A percentile compares a stretch with the other conserved stretches of the same genome.
phyloP scores from a whole-genome alignment of 495 filamentous ascomycete genomes.

The Talaromyces stipitatus region DNA sequence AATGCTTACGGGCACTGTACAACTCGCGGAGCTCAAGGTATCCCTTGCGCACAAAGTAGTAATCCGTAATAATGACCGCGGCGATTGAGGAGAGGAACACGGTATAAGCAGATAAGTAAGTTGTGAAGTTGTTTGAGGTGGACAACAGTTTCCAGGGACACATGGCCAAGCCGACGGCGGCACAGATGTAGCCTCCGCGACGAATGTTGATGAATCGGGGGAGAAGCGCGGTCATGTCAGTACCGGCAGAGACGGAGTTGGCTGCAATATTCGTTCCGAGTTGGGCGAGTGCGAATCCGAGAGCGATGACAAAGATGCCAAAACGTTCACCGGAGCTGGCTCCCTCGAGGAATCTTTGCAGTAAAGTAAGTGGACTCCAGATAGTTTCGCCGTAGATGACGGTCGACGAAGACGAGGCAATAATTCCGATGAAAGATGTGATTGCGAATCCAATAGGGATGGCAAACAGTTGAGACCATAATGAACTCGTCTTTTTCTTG shows the following conservation, averaged over 20 bases:
- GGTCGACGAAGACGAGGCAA: slow-evolving; percentile 77
- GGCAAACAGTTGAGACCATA: slow-evolving; percentile 86
- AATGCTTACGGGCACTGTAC: slow-evolving; percentile 60
- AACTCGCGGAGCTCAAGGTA: slow-evolving; percentile 74
- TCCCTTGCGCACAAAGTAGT: slow-evolving; percentile 80
- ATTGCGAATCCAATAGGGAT: slow-evolving; percentile 83
- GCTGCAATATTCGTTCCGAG: slow-evolving; percentile 91
- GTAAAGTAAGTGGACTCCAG: slow-evolving; percentile 79
- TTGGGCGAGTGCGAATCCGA: slow-evolving; percentile 80
- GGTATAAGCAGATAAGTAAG: slow-evolving; percentile 90
- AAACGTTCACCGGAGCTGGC: slow-evolving; percentile 71
- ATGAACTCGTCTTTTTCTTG: slow-evolving; percentile 65
- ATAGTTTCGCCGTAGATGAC: slow-evolving; percentile 67
- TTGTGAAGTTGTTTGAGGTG: slow-evolving; percentile 81
- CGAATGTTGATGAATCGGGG: slow-evolving; percentile 84
- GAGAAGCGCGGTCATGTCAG: slow-evolving; percentile 85
- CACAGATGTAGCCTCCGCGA: slow-evolving; percentile 85
- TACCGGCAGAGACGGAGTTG: slow-evolving; percentile 84
- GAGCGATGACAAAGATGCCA: slow-evolving; percentile 80
- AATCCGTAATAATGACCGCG: slow-evolving; percentile 83
- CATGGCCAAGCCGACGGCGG: slow-evolving; percentile 75
- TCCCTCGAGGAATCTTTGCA: slow-evolving; percentile 65
- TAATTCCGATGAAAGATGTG: slow-evolving; percentile 89
- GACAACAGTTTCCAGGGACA: slow-evolving; percentile 83
- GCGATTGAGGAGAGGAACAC: slow-evolving; percentile 92